Percentiles rank a stretch among this genome's conserved stretches.
Conservation (phyloP, 345 rosid genomes). For the Toxicodendron radicans region DNA sequence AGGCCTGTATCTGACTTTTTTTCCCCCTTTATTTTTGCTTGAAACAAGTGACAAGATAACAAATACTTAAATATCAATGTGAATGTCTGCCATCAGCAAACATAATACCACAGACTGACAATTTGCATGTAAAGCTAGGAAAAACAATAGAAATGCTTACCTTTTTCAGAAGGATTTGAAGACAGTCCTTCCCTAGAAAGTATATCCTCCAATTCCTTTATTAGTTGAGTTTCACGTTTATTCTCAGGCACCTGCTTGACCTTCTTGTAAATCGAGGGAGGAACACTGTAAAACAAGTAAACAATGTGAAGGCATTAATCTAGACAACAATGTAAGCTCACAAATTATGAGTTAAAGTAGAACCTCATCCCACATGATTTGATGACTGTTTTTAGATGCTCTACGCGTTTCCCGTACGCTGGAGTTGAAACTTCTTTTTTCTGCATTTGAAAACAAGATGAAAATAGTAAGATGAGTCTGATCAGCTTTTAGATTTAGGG, state of each 20-base stretch:
- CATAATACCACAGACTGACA: not conserved
- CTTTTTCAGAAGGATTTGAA: slow-evolving; percentile 78
- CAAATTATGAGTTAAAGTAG: slow-evolving; percentile 21
- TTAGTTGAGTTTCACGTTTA: slow-evolving; percentile 71
- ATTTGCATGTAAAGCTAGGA: slow-evolving; percentile 14
- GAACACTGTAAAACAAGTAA: slow-evolving; percentile 51
- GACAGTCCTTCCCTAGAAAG: slow-evolving; percentile 91
- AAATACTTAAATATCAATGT: not conserved
- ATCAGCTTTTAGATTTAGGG: slow-evolving; percentile 12
- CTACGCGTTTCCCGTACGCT: slow-evolving; percentile 74
- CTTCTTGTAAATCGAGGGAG: slow-evolving; percentile 78
- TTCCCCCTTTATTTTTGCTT: not conserved
- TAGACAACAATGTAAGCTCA: slow-evolving; percentile 11
- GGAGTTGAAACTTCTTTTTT: slow-evolving; percentile 64
- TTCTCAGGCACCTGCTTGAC: slow-evolving; percentile 83
- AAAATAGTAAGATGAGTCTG: slow-evolving; percentile 6
- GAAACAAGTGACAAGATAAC: not conserved
- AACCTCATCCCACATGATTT: slow-evolving; percentile 91
- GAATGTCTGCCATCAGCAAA: slow-evolving; percentile 1
- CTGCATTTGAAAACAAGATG: slow-evolving; percentile 42
- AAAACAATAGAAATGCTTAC: slow-evolving; percentile 31
- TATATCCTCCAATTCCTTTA: slow-evolving; percentile 79
- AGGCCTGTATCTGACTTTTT: not conserved
- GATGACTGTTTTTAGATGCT: slow-evolving; percentile 77
- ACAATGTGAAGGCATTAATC: slow-evolving; percentile 14